Percentiles rank a stretch among this genome's conserved stretches.
These are phyloP conservation scores for Schwanniomyces pseudopolymorphus DNA, from an alignment of 805 yeast species.

Conservation along the genomic window DNA sequence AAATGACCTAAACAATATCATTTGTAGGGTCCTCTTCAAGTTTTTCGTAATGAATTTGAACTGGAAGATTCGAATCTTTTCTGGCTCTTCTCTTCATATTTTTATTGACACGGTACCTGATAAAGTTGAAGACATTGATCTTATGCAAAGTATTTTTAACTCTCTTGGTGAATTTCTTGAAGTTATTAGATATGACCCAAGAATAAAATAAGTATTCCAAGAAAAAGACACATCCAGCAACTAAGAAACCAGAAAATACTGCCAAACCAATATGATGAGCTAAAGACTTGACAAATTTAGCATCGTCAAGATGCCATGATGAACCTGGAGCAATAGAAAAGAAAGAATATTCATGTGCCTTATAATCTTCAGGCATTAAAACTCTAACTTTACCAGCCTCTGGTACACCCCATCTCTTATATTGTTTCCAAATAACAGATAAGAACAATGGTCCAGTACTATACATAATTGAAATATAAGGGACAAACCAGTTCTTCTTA, in stretches of 20 bases:
- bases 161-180: constrained; percentile 21
- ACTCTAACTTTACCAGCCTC: constrained; percentile 66
- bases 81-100: constrained; percentile 40
- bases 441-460: constrained; percentile 90
- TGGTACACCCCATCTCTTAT: constrained; percentile 75
- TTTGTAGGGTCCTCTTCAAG: constrained; percentile 1
- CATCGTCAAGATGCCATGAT: constrained; percentile 92
- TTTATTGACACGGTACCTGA: constrained; percentile 10
- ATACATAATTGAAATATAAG: constrained; percentile 89
- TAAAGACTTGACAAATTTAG: constrained; percentile 69
- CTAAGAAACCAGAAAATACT: constrained; percentile 64
- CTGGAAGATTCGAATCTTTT: constrained; percentile 56
- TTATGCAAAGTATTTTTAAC: constrained; percentile 3
- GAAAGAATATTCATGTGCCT: constrained; percentile 57
- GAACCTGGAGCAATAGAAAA: constrained; percentile 80
- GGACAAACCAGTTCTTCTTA: constrained; percentile 71
- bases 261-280: constrained; percentile 74
- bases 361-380: constrained; percentile 71
- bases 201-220: constrained; percentile 41
- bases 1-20: not conserved
- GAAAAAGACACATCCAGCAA: constrained; percentile 44
- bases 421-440: constrained; percentile 84
- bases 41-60: constrained; percentile 30
- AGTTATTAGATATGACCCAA: constrained; percentile 30
- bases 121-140: constrained; percentile 2